phyloP scores from a whole-genome alignment of 306 rosid genomes.

The Abrus pulchellus region DNA sequence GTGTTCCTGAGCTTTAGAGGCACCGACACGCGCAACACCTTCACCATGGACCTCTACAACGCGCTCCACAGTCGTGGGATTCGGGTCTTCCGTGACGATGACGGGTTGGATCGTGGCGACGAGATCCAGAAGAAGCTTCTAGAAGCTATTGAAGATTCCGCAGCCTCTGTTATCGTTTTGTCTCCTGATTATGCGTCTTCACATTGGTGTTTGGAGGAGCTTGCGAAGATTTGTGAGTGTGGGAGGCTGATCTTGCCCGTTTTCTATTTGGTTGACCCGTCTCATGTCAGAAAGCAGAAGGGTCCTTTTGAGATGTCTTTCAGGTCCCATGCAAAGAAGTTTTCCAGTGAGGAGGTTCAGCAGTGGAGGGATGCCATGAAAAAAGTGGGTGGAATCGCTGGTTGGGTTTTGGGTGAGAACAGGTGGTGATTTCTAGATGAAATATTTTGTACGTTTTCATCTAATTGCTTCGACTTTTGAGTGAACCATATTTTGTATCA shows the following conservation, averaged over 20 bases:
- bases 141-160: slow-evolving; percentile 70
- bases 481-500: too few relatives aligned
- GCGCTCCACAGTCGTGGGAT: slow-evolving; percentile 48
- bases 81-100: slow-evolving; percentile 61
- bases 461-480: too few relatives aligned
- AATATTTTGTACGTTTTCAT: too few relatives aligned
- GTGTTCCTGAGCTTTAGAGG: slow-evolving; percentile 72
- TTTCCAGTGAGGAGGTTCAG: background rate
- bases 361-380: slow-evolving; percentile 68
- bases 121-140: slow-evolving; percentile 55
- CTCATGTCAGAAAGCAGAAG: slow-evolving; percentile 57
- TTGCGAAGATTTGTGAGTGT: slow-evolving; percentile 59
- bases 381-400: slow-evolving; percentile 62
- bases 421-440: background rate
- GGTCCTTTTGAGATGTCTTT: slow-evolving; percentile 58
- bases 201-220: slow-evolving; percentile 61
- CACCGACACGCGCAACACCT: slow-evolving; percentile 49
- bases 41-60: slow-evolving; percentile 47
- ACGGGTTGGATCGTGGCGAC: slow-evolving; percentile 56
- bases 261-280: slow-evolving; percentile 60
- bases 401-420: slow-evolving; percentile 43
- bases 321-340: slow-evolving; percentile 28
- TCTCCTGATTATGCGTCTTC: slow-evolving; percentile 60
- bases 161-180: slow-evolving; percentile 60
- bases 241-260: slow-evolving; percentile 60